Evolutionary conservation across 768 basidiomycete genomes (phyloP).

Genomic region (Clitopilus passeckerianus): DNA sequence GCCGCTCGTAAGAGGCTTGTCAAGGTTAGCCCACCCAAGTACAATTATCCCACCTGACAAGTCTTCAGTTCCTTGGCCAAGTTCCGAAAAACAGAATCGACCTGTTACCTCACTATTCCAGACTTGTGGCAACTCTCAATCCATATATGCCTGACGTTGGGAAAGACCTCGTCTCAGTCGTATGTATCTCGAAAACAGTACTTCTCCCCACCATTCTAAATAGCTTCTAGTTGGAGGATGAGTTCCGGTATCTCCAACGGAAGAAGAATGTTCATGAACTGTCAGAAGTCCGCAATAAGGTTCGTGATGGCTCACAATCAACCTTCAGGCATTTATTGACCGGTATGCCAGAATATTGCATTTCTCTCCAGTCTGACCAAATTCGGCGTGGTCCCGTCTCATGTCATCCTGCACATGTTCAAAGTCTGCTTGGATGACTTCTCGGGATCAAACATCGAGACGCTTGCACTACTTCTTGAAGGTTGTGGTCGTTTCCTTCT

Average conservation of each 20-base stretch:
- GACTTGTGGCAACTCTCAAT: slow-evolving; percentile 83
- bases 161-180: slow-evolving; percentile 71
- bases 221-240: slow-evolving; percentile 78
- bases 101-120: slow-evolving; percentile 87
- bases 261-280: slow-evolving; percentile 94
- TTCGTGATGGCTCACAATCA: slow-evolving; percentile 18
- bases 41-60: not conserved
- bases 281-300: slow-evolving; percentile 81
- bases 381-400: slow-evolving; percentile 85
- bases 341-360: slow-evolving; percentile 62
- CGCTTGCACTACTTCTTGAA: slow-evolving; percentile 85
- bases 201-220: slow-evolving; percentile 3
- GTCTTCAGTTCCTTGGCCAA: slow-evolving; percentile 68
- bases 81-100: slow-evolving; percentile 88
- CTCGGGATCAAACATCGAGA: slow-evolving; percentile 88
- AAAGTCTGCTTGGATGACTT: slow-evolving; percentile 98
- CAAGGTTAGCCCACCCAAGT: slow-evolving; percentile 46
- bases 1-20: slow-evolving; percentile 89
- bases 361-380: slow-evolving; percentile 94
- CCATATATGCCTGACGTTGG: slow-evolving; percentile 95
- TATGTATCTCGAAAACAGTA: slow-evolving; percentile 32
- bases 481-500: slow-evolving; percentile 91
- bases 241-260: slow-evolving; percentile 90
- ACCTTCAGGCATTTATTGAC: slow-evolving; percentile 1
- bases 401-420: slow-evolving; percentile 91